Percentiles rank a stretch among this genome's conserved stretches.
Conservation (phyloP, 106 monocot species). For the Iris macrosiphon region DNA sequence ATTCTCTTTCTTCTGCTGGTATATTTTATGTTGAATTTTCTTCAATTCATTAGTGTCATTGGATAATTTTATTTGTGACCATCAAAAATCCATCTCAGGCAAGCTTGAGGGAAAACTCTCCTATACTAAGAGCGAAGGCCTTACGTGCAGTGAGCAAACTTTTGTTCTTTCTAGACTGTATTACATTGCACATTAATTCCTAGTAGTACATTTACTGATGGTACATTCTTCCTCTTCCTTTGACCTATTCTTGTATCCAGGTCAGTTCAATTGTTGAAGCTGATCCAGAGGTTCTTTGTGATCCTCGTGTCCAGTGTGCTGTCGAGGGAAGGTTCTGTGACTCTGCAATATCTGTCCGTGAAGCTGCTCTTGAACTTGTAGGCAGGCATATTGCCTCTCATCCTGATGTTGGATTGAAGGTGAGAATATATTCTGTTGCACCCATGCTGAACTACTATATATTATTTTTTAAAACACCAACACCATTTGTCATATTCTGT, state of each 20-base stretch:
- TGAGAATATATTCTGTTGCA: conserved; percentile 9
- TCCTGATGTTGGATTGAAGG: conserved; percentile 98
- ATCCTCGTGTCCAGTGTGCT: conserved; percentile 86
- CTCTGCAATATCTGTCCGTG: conserved; percentile 95
- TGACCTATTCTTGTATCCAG: conserved; percentile 31
- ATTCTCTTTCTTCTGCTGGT: conserved; percentile 85
- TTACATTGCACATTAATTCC: background rate
- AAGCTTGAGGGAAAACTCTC: conserved; percentile 95
- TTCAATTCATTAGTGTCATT: background rate
- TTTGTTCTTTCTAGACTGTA: background rate
- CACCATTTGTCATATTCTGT: conserved; percentile 5
- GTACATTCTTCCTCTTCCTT: background rate
- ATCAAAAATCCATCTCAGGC: conserved; percentile 40
- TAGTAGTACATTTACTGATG: too few species aligned
- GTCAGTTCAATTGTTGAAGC: conserved; percentile 94
- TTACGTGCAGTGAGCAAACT: conserved; percentile 78
- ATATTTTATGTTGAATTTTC: conserved; percentile 15
- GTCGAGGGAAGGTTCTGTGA: conserved; percentile 99
- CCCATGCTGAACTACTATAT: background rate
- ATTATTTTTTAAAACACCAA: too few species aligned
- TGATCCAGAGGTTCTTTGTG: conserved; percentile 96
- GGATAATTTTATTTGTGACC: conserved; percentile 4
- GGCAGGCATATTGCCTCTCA: conserved; percentile 98
- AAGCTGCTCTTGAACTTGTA: conserved; percentile 99
- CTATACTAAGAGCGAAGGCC: conserved; percentile 85